Conservation (phyloP, 2,329 filamentous ascomycete species). For the Ophiostoma novo-ulmi region DNA sequence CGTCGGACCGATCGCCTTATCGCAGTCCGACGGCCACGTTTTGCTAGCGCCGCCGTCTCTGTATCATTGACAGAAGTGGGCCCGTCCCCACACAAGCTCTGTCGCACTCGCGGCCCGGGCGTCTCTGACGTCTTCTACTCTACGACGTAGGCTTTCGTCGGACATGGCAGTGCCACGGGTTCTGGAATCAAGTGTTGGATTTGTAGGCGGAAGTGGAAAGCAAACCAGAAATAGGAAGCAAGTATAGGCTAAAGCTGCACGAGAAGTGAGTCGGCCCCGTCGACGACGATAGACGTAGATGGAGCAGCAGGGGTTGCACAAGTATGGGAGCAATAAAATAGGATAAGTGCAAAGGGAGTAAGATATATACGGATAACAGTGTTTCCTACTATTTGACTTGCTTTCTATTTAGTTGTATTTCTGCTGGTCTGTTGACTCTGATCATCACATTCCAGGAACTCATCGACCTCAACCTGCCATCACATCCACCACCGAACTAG, state of each 20-base stretch:
- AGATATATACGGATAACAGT: slow-evolving; percentile 6
- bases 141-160: neutral
- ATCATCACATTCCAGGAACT: neutral
- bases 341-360: neutral
- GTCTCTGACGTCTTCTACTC: neutral
- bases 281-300: neutral
- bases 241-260: neutral
- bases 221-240: neutral
- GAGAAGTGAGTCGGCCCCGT: neutral
- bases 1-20: slow-evolving; percentile 6
- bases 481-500: neutral
- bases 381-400: neutral
- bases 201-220: neutral
- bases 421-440: neutral
- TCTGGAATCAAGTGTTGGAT: neutral
- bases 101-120: neutral
- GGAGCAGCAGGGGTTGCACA: neutral
- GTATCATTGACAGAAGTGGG: neutral
- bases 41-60: neutral
- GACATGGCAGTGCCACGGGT: neutral
- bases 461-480: neutral
- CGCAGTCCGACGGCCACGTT: slow-evolving; percentile 5
- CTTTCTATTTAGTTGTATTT: neutral
- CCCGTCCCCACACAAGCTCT: neutral
- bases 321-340: neutral